A percentile compares a stretch with the other conserved stretches of the same genome.
phyloP scores from a whole-genome alignment of 805 yeast species.

The Brettanomyces naardenensis region DNA sequence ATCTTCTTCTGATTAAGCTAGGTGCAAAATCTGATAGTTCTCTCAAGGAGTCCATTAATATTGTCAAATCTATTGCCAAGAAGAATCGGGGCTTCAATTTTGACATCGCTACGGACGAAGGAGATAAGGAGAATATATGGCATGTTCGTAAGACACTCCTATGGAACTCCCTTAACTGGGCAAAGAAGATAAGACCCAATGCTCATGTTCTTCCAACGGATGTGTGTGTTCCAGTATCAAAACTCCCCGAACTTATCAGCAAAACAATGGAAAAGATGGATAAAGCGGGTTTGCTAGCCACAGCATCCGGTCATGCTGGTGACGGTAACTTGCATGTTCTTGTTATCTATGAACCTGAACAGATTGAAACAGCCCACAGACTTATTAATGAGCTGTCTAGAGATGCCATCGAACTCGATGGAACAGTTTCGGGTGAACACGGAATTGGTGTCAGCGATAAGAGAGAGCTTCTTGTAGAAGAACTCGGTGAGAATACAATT shows the following conservation, averaged over 20 bases:
- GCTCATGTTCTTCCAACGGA: slow-evolving; percentile 66
- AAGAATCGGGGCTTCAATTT: slow-evolving; percentile 47
- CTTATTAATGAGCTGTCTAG: slow-evolving; percentile 56
- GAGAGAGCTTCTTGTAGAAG: slow-evolving; percentile 49
- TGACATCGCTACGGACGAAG: slow-evolving; percentile 53
- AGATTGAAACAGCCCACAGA: slow-evolving; percentile 35
- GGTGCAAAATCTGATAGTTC: slow-evolving; percentile 37
- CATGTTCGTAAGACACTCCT: slow-evolving; percentile 66
- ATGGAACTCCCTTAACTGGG: slow-evolving; percentile 64
- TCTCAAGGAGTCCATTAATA: slow-evolving; percentile 34
- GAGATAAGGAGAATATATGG: slow-evolving; percentile 63
- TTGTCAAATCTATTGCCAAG: slow-evolving; percentile 43
- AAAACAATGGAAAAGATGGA: slow-evolving; percentile 55
- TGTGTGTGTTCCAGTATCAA: slow-evolving; percentile 75
- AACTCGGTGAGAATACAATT: slow-evolving; percentile 61
- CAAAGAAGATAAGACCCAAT: slow-evolving; percentile 35
- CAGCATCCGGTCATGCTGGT: slow-evolving; percentile 75
- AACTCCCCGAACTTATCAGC: slow-evolving; percentile 52
- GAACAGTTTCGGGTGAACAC: slow-evolving; percentile 84
- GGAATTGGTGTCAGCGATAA: slow-evolving; percentile 76
- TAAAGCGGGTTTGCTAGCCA: slow-evolving; percentile 41
- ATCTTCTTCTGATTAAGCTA: slow-evolving; percentile 49
- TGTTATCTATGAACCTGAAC: slow-evolving; percentile 48
- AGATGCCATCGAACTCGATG: slow-evolving; percentile 62
- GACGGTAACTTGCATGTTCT: slow-evolving; percentile 78